phyloP scores from a whole-genome alignment of 805 yeast genomes.

The Starmerella floris region DNA sequence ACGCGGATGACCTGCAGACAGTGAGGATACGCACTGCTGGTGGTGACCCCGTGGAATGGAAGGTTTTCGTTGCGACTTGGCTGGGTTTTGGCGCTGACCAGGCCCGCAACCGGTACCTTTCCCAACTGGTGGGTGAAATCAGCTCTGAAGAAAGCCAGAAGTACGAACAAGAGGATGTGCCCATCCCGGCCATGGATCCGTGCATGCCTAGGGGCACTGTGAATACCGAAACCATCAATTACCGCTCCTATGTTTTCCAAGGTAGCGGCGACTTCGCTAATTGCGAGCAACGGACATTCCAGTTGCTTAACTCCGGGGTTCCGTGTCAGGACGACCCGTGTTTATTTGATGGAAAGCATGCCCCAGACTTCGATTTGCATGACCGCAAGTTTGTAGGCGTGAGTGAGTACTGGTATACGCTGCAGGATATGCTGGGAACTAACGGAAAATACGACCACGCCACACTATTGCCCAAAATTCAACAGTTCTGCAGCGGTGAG shows the following conservation, averaged over 20 bases:
- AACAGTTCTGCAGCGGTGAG: slow-evolving; percentile 58
- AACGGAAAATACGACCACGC: slow-evolving; percentile 80
- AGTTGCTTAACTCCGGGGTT: slow-evolving; percentile 56
- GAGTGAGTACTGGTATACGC: slow-evolving; percentile 95
- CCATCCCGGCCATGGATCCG: slow-evolving; percentile 45
- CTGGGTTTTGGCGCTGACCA: slow-evolving; percentile 95
- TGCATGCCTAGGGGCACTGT: slow-evolving; percentile 56
- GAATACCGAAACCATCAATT: slow-evolving; percentile 13
- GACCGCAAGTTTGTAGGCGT: slow-evolving; percentile 80
- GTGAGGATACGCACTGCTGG: slow-evolving; percentile 53
- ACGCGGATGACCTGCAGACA: slow-evolving; percentile 54
- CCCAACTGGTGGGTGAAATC: slow-evolving; percentile 27
- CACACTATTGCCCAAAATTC: slow-evolving; percentile 50
- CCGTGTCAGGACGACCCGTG: slow-evolving; percentile 87
- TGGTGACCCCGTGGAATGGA: slow-evolving; percentile 65
- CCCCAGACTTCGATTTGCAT: slow-evolving; percentile 70
- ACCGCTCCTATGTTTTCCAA: slow-evolving; percentile 28
- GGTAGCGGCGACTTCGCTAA: slow-evolving; percentile 72
- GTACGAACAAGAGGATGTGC: slow-evolving; percentile 6
- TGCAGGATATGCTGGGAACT: slow-evolving; percentile 76
- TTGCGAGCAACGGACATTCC: slow-evolving; percentile 50
- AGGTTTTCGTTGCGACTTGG: slow-evolving; percentile 91
- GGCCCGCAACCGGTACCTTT: slow-evolving; percentile 61
- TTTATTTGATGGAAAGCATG: slow-evolving; percentile 88
- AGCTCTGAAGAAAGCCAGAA: slow-evolving; percentile 3